phyloP scores from a whole-genome alignment of 306 rosid genomes.

The Dryas drummondii region DNA sequence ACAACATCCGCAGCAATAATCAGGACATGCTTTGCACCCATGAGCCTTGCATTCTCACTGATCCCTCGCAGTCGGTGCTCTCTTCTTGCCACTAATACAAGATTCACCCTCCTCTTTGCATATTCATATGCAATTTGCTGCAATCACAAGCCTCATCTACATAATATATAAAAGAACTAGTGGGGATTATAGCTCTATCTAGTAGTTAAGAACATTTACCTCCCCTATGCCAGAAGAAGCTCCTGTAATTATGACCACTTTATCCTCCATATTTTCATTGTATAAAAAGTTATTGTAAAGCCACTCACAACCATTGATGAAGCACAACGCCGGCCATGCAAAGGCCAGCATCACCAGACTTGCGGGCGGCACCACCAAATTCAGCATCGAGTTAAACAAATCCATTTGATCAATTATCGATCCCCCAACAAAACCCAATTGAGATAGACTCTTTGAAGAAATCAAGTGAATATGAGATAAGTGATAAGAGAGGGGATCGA shows the following conservation, averaged over 20 bases:
- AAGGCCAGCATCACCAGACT: conserved; percentile 64
- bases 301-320: conserved; percentile 70
- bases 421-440: too few relatives aligned
- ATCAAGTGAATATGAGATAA: too few relatives aligned
- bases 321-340: conserved; percentile 82
- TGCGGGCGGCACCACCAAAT: conserved; percentile 71
- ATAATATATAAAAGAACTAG: not conserved
- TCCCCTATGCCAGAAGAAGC: conserved; percentile 96
- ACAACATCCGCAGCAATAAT: conserved; percentile 86
- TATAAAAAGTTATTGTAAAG: conserved; percentile 36
- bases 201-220: conserved; percentile 29
- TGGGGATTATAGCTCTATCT: too few relatives aligned
- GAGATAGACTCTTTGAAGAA: too few relatives aligned
- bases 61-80: conserved; percentile 59
- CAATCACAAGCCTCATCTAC: conserved; percentile 11
- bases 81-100: conserved; percentile 79
- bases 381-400: conserved; percentile 50
- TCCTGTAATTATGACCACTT: conserved; percentile 85
- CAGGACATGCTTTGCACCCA: conserved; percentile 72
- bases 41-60: conserved; percentile 60
- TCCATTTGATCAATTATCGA: conserved; percentile 32
- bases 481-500: too few relatives aligned
- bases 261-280: conserved; percentile 54
- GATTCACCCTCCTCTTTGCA: conserved; percentile 68
- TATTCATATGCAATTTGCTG: conserved; percentile 94